Evolutionary conservation across 1,284 basidiomycete species (phyloP).

Genomic region (Calocybe gambosa): DNA sequence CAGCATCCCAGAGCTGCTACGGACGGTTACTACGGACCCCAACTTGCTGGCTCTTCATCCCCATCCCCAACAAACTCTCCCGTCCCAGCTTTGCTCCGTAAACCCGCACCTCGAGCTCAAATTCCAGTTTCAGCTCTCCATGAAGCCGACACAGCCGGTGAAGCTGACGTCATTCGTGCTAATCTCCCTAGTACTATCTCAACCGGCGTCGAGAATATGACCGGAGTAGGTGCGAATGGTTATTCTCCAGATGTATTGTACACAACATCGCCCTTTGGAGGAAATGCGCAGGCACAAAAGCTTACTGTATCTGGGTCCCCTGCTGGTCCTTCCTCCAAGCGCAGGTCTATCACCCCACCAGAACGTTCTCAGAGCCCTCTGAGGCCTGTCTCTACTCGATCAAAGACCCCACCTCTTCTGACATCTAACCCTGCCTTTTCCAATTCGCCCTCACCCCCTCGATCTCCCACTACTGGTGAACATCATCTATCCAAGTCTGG

Average conservation of each 20-base stretch:
- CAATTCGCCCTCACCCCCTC: slow-evolving; percentile 15
- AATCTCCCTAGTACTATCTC: slow-evolving; percentile 47
- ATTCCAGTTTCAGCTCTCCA: slow-evolving; percentile 52
- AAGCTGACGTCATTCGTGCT: slow-evolving; percentile 26
- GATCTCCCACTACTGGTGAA: background rate
- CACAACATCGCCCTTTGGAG: slow-evolving; percentile 24
- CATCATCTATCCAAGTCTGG: background rate
- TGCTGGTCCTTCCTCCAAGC: slow-evolving; percentile 9
- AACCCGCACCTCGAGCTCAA: slow-evolving; percentile 55
- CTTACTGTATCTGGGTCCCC: slow-evolving; percentile 6
- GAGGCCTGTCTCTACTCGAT: slow-evolving; percentile 19
- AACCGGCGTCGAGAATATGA: slow-evolving; percentile 49
- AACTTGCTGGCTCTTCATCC: too few relatives aligned
- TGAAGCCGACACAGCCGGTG: slow-evolving; percentile 21
- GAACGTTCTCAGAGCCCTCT: slow-evolving; percentile 14
- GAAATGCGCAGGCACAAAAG: slow-evolving; percentile 5
- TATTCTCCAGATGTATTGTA: slow-evolving; percentile 29
- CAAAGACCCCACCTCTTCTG: slow-evolving; percentile 24
- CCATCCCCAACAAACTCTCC: slow-evolving; percentile 1
- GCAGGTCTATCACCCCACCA: slow-evolving; percentile 9
- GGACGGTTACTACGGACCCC: too few relatives aligned
- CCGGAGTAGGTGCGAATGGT: slow-evolving; percentile 48
- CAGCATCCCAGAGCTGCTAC: slow-evolving; percentile 25
- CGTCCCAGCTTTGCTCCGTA: slow-evolving; percentile 36
- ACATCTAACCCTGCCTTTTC: slow-evolving; percentile 15